Evolutionary conservation across 2,329 filamentous ascomycete genomes (phyloP), one percentile per base, ranked within the genome.

Genomic region (Aspergillus proliferans): DNA sequence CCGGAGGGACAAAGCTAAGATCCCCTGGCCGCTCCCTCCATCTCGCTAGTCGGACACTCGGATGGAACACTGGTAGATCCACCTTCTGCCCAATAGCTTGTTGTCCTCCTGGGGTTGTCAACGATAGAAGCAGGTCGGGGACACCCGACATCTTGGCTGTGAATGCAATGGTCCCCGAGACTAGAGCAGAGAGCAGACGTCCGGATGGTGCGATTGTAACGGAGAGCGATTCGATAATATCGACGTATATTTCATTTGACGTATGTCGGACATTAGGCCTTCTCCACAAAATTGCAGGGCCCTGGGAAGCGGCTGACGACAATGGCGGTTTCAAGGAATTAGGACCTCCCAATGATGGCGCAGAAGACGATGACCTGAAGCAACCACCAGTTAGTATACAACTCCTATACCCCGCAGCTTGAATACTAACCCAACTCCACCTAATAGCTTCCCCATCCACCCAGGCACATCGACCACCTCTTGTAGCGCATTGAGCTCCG

Each of bases 221-320:
- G 1, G 84, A 82, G 0, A 98, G 76, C 1, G 88, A 89, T 73
- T 98, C 93, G 52, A 98, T 83, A 10, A 98, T 83, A 66, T 98
- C 93, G 49, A 95, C 92, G 67, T 97, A 97, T 58, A 98, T 78
- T 69, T 98, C 93, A 70, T 97, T 98, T 48, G 88, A 95, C 3
- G 92, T 97, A 68, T 98, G 93, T 14, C 91, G 81, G 47, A 98
- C 93, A 62, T 95, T 95, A 36, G 88, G 83, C 52, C 90, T 80
- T 53, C 93, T 82, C 93, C 93, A 98, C 1, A 91, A 91, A 38
- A 97, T 82, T 2, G 82, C 76, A 50, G 65, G 77, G 56, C 63
- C 73, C 50, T 59, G 69, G 56, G 60, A 54, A 61, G 68, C 59
- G 50, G 61, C 50, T 51, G 61, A 58, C 41, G 64, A 63, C 53